These are phyloP conservation scores for Keithomyces neogunnii DNA, from an alignment of 2,329 filamentous ascomycete species.

Conservation along the genomic window DNA sequence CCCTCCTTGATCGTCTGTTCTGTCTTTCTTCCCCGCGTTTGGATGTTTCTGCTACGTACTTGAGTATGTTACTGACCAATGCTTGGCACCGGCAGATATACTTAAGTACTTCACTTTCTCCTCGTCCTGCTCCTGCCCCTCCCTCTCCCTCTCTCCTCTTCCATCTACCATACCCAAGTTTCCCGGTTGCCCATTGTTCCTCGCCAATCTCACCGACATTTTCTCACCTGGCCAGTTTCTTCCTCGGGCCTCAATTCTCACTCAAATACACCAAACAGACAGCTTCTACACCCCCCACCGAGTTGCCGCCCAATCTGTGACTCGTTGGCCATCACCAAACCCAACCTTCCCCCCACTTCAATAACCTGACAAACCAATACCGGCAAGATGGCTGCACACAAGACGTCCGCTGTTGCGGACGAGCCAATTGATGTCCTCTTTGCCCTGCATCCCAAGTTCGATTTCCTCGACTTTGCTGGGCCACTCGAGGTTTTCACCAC, in stretches of 20 bases:
- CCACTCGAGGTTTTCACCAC: slow-evolving; percentile 42
- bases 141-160: slow-evolving; percentile 13
- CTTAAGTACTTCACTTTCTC: slow-evolving; percentile 5
- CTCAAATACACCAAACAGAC: not conserved
- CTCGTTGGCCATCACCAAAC: not conserved
- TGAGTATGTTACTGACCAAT: no score
- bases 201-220: not conserved
- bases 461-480: slow-evolving; percentile 50
- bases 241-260: not conserved
- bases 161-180: not conserved
- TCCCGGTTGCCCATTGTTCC: slow-evolving; percentile 10
- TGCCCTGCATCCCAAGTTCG: slow-evolving; percentile 51
- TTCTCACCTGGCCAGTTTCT: not conserved
- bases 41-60: no score
- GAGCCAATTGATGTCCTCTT: slow-evolving; percentile 50
- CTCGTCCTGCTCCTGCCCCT: slow-evolving; percentile 9
- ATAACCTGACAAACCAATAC: slow-evolving; percentile 9
- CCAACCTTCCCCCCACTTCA: slow-evolving; percentile 8
- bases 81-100: no score
- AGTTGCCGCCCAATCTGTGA: not conserved
- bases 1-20: not conserved
- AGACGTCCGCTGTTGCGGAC: slow-evolving; percentile 50
- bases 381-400: slow-evolving; percentile 46
- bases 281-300: not conserved
- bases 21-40: slow-evolving; percentile 5